These are phyloP conservation scores for Cercospora sojina DNA, from an alignment of 2,329 filamentous ascomycete species.

Conservation along the genomic window DNA sequence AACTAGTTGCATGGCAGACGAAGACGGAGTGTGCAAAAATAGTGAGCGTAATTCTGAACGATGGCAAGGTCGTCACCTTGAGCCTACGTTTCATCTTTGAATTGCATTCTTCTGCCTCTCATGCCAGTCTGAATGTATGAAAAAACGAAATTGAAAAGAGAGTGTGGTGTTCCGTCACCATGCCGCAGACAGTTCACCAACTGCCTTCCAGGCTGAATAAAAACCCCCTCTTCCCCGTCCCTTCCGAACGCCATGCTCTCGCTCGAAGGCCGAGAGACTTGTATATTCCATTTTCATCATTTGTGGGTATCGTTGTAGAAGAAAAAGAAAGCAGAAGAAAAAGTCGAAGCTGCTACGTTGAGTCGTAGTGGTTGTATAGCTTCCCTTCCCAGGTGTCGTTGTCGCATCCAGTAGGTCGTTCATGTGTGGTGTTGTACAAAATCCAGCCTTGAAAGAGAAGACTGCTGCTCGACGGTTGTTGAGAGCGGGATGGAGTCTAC, in stretches of 20 bases:
- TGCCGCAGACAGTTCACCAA: background rate
- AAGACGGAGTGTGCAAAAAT: background rate
- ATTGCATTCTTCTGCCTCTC: background rate
- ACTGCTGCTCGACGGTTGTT: background rate
- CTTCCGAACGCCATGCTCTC: constrained; percentile 11
- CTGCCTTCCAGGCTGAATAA: background rate
- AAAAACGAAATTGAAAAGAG: constrained; percentile 14
- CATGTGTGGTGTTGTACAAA: background rate
- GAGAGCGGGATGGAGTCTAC: background rate
- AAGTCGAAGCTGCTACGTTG: background rate
- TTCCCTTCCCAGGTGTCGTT: constrained; percentile 6
- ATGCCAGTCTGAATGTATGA: constrained; percentile 7
- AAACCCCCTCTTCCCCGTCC: background rate
- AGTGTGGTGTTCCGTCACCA: constrained; percentile 1
- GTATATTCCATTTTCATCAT: background rate
- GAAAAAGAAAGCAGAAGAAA: background rate
- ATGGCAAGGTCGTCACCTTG: background rate
- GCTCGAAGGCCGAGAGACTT: background rate
- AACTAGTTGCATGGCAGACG: background rate
- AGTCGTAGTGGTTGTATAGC: background rate
- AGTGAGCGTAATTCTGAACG: background rate
- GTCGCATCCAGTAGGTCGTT: background rate
- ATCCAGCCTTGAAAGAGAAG: background rate
- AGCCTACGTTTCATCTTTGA: background rate
- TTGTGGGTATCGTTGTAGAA: background rate